phyloP scores from a whole-genome alignment of 306 rosid species.

The Boehmeria nivea region DNA sequence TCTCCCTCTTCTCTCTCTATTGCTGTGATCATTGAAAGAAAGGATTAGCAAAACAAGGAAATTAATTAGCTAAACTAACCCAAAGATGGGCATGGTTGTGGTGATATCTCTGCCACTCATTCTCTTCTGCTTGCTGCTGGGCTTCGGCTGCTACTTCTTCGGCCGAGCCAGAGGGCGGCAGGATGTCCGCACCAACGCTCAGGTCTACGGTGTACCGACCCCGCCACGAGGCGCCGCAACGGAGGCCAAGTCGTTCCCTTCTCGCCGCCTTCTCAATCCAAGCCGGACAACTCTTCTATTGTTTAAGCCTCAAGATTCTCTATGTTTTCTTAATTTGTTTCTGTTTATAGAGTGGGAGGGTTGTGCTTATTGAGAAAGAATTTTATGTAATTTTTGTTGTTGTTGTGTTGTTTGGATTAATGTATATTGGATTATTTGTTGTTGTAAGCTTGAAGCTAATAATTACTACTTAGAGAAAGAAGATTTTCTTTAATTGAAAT shows the following conservation, averaged over 20 bases:
- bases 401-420: no score
- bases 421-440: no score
- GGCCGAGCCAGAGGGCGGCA: conserved; percentile 65
- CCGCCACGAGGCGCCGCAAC: conserved; percentile 54
- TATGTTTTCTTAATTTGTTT: neutral
- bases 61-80: no score
- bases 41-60: neutral
- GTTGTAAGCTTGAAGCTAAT: no score
- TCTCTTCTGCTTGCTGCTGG: conserved; percentile 53
- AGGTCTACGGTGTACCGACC: conserved; percentile 60
- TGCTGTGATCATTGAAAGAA: neutral
- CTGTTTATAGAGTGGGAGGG: no score
- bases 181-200: conserved; percentile 51
- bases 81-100: conserved; percentile 78
- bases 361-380: no score
- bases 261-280: conserved; percentile 37
- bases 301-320: conserved; percentile 28
- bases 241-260: conserved; percentile 3
- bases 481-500: no score
- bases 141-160: conserved; percentile 80
- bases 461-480: no score
- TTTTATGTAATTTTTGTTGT: no score
- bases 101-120: conserved; percentile 84
- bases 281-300: conserved; percentile 37
- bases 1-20: conserved; percentile 3